These are phyloP conservation scores for Pythium dissimile DNA, from an alignment of 352 stramenopile species.

Conservation along the genomic window DNA sequence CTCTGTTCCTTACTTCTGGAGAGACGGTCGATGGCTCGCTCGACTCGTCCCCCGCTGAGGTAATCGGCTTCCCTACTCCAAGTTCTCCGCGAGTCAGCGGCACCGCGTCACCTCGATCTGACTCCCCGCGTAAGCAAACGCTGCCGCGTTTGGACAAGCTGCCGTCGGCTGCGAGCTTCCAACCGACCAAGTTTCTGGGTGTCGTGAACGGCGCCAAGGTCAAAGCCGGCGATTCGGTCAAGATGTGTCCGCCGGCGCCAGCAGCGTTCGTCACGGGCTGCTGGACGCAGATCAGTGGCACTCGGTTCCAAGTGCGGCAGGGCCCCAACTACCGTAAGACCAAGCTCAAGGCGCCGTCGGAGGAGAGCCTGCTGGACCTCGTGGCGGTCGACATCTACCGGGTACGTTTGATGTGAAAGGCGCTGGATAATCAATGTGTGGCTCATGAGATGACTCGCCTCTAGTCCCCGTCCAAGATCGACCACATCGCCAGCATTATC, in stretches of 20 bases:
- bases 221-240: slow-evolving; percentile 52
- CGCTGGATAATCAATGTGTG: no score
- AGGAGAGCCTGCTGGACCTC: slow-evolving; percentile 50
- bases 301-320: slow-evolving; percentile 80
- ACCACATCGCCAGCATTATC: slow-evolving; percentile 71
- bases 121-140: slow-evolving; percentile 15
- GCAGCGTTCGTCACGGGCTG: slow-evolving; percentile 35
- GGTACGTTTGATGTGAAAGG: slow-evolving; percentile 20
- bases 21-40: no score
- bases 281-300: slow-evolving; percentile 65
- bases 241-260: slow-evolving; percentile 37
- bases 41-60: not conserved
- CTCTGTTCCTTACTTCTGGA: no score
- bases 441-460: no score
- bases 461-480: slow-evolving; percentile 65
- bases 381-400: slow-evolving; percentile 72
- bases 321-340: slow-evolving; percentile 79
- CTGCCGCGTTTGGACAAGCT: slow-evolving; percentile 18
- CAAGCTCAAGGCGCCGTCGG: slow-evolving; percentile 63
- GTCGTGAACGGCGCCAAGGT: slow-evolving; percentile 30
- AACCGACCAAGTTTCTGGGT: slow-evolving; percentile 9
- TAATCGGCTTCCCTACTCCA: not conserved
- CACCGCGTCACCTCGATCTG: not conserved
- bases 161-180: slow-evolving; percentile 8
- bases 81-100: slow-evolving; percentile 1